Conservation (phyloP, 2,329 filamentous ascomycete species). For the Escovopsis sp. region DNA sequence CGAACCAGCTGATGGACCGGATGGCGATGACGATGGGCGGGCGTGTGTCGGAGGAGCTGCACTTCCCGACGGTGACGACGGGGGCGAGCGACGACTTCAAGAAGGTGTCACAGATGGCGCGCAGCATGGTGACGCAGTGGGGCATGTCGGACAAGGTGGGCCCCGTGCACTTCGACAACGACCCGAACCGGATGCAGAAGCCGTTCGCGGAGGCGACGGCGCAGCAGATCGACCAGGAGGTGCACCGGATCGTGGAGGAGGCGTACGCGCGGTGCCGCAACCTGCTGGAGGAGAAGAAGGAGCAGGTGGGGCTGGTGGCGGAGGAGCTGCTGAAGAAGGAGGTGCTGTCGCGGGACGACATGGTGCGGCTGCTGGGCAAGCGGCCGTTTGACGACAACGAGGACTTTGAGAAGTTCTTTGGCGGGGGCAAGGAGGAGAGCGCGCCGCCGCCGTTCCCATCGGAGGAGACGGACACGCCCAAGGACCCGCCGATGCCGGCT, state of each 20-base stretch:
- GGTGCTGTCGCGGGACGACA: slow-evolving; percentile 78
- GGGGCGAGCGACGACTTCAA: slow-evolving; percentile 96
- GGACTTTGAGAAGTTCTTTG: slow-evolving; percentile 93
- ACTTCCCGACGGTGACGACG: slow-evolving; percentile 92
- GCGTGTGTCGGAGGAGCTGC: slow-evolving; percentile 85
- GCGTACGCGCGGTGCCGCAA: slow-evolving; percentile 84
- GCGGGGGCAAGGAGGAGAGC: slow-evolving; percentile 39
- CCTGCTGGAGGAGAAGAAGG: slow-evolving; percentile 71
- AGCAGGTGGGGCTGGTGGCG: slow-evolving; percentile 74
- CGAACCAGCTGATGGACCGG: slow-evolving; percentile 91
- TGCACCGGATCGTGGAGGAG: slow-evolving; percentile 78
- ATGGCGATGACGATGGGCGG: slow-evolving; percentile 99
- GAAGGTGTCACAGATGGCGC: slow-evolving; percentile 93
- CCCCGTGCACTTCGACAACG: slow-evolving; percentile 77
- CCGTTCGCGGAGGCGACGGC: slow-evolving; percentile 93
- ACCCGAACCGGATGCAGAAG: slow-evolving; percentile 73
- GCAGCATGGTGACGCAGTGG: slow-evolving; percentile 97
- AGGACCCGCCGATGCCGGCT: slow-evolving; percentile 21
- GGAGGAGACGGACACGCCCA: slow-evolving; percentile 26
- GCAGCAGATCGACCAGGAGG: slow-evolving; percentile 80
- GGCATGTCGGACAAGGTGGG: slow-evolving; percentile 94
- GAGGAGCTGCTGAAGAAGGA: slow-evolving; percentile 90
- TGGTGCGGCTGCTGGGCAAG: slow-evolving; percentile 74
- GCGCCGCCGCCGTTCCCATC: slow-evolving; percentile 40
- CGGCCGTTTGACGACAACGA: slow-evolving; percentile 69